phyloP scores from a whole-genome alignment of 345 rosid genomes.

The Schrenkiella parvula region DNA sequence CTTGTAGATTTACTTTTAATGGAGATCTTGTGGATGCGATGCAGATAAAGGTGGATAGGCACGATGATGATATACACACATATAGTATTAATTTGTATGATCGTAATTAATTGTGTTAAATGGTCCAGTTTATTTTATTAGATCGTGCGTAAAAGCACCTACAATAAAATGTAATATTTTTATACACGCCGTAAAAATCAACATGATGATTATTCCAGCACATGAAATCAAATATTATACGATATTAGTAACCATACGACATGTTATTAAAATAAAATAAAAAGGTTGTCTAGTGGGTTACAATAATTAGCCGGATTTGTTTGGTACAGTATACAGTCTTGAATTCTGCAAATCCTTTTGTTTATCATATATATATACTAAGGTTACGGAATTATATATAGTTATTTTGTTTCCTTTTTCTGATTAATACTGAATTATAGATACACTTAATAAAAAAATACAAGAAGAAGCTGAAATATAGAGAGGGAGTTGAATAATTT shows the following conservation, averaged over 20 bases:
- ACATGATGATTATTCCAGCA: conserved; percentile 3
- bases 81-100: neutral
- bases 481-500: neutral
- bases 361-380: neutral
- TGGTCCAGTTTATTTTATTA: conserved; percentile 18
- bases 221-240: conserved; percentile 11
- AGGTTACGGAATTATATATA: neutral
- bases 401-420: neutral
- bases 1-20: conserved; percentile 8
- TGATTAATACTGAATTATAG: neutral
- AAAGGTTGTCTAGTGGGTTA: conserved; percentile 16
- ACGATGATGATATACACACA: conserved; percentile 4
- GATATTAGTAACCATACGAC: conserved; percentile 4
- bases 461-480: neutral
- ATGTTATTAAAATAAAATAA: neutral
- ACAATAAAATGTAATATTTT: conserved; percentile 20
- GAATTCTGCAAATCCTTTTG: neutral
- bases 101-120: neutral
- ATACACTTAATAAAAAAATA: neutral
- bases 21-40: conserved; percentile 20
- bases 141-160: conserved; percentile 29
- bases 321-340: conserved; percentile 4
- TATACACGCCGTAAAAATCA: conserved; percentile 32
- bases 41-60: conserved; percentile 27
- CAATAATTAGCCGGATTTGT: conserved; percentile 26